Evolutionary conservation across 2,329 filamentous ascomycete species (phyloP).

Genomic region (Trichoderma brevicompactum): DNA sequence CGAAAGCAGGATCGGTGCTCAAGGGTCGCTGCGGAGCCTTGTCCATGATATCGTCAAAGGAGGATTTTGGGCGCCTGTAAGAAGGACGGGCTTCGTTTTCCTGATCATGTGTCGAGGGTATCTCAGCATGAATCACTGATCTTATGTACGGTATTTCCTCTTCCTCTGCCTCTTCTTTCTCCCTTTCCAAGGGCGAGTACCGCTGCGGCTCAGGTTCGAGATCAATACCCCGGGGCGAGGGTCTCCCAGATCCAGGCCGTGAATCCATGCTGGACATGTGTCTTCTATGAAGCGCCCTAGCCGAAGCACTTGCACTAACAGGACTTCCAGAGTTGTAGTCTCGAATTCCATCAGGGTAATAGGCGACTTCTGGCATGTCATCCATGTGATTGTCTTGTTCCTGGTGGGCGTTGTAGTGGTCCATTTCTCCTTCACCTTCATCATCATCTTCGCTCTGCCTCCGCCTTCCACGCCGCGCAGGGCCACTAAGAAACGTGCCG

Average conservation of each 20-base stretch:
- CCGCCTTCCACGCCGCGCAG: slow-evolving; percentile 74
- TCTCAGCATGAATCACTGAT: slow-evolving; percentile 48
- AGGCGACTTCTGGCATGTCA: slow-evolving; percentile 45
- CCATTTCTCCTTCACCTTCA: slow-evolving; percentile 50
- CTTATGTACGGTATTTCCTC: slow-evolving; percentile 55
- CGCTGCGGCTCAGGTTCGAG: slow-evolving; percentile 31
- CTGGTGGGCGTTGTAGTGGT: slow-evolving; percentile 44
- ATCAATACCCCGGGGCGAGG: slow-evolving; percentile 38
- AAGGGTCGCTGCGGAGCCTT: slow-evolving; percentile 58
- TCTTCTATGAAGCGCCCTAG: slow-evolving; percentile 49
- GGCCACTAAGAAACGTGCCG: slow-evolving; percentile 78
- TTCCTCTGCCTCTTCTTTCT: slow-evolving; percentile 35
- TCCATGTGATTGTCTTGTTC: slow-evolving; percentile 49
- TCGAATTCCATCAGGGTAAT: slow-evolving; percentile 49
- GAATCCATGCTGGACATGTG: slow-evolving; percentile 46
- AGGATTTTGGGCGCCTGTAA: slow-evolving; percentile 65
- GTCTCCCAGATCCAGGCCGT: slow-evolving; percentile 39
- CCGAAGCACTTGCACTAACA: slow-evolving; percentile 53
- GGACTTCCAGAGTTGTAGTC: slow-evolving; percentile 65
- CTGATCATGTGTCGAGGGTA: slow-evolving; percentile 73
- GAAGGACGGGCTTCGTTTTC: slow-evolving; percentile 80
- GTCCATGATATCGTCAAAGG: slow-evolving; percentile 58
- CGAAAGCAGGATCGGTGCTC: slow-evolving; percentile 48
- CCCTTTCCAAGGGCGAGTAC: slow-evolving; percentile 38
- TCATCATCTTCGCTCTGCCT: slow-evolving; percentile 70